A percentile compares a stretch with the other conserved stretches of the same genome.
phyloP scores from a whole-genome alignment of 495 filamentous ascomycete species.

The Cetradonia linearis region DNA sequence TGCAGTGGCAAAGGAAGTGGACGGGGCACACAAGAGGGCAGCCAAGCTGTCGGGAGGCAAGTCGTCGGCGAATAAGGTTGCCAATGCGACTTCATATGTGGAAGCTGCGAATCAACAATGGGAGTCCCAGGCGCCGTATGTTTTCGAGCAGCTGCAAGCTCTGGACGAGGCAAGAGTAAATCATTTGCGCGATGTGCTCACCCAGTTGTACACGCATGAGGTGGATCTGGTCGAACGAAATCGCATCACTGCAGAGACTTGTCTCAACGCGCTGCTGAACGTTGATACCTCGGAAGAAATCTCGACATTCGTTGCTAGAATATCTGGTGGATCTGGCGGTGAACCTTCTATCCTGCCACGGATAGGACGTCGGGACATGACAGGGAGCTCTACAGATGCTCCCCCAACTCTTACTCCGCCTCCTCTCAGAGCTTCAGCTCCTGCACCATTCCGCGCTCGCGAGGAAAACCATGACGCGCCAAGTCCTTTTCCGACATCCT shows the following conservation, averaged over 20 bases:
- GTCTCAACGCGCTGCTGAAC: constrained; percentile 75
- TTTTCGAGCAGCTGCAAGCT: constrained; percentile 89
- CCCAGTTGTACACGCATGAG: constrained; percentile 87
- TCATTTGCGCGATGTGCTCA: constrained; percentile 83
- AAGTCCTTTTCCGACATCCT: constrained; percentile 15
- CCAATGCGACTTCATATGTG: constrained; percentile 60
- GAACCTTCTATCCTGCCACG: constrained; percentile 21
- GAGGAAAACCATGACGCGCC: constrained; percentile 11
- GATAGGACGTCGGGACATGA: constrained; percentile 35
- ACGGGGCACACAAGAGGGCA: constrained; percentile 72
- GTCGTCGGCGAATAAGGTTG: constrained; percentile 69
- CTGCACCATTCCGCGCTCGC: constrained; percentile 12
- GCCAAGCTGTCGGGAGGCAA: constrained; percentile 83
- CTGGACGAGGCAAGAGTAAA: constrained; percentile 84
- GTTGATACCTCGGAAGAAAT: constrained; percentile 85
- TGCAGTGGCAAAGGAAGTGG: constrained; percentile 73
- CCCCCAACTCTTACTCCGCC: constrained; percentile 13
- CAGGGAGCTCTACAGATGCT: constrained; percentile 27
- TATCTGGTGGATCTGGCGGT: constrained; percentile 27
- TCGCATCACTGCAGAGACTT: constrained; percentile 66
- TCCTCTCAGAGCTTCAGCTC: neutral
- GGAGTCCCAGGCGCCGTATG: constrained; percentile 91
- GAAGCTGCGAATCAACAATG: constrained; percentile 75
- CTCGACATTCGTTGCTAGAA: constrained; percentile 62
- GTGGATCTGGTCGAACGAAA: constrained; percentile 75